Conservation (phyloP, 2,329 filamentous ascomycete genomes). For the Plenodomus tracheiphilus region DNA sequence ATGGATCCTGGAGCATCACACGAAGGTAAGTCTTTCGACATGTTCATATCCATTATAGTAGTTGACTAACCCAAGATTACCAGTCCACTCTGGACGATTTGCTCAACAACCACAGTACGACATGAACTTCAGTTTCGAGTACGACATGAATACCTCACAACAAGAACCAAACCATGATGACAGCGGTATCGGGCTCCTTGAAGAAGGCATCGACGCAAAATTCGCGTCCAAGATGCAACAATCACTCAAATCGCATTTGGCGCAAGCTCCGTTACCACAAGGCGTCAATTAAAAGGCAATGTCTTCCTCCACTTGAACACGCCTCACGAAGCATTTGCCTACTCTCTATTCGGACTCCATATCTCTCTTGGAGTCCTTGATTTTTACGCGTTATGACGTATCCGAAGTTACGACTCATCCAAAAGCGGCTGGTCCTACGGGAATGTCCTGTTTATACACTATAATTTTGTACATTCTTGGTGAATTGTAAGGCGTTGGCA, state of each 20-base stretch:
- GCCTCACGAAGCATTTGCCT: slow-evolving; percentile 1
- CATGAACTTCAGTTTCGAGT: slow-evolving; percentile 40
- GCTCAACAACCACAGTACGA: slow-evolving; percentile 36
- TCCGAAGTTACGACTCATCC: slow-evolving; percentile 39
- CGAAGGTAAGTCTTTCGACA: slow-evolving; percentile 35
- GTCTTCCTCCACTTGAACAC: neutral
- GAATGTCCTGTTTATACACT: slow-evolving; percentile 28
- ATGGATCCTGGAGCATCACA: slow-evolving; percentile 23
- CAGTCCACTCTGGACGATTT: slow-evolving; percentile 41
- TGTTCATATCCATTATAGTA: slow-evolving; percentile 16
- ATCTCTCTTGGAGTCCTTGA: neutral
- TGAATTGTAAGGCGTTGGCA: neutral
- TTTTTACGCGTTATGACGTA: slow-evolving; percentile 19
- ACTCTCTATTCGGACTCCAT: slow-evolving; percentile 4
- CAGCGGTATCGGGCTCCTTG: slow-evolving; percentile 40
- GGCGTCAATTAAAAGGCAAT: slow-evolving; percentile 18
- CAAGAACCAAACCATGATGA: slow-evolving; percentile 40
- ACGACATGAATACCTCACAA: slow-evolving; percentile 36
- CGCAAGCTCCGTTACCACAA: slow-evolving; percentile 25
- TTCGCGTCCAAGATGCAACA: slow-evolving; percentile 30
- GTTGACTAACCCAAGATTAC: slow-evolving; percentile 42
- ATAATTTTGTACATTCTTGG: slow-evolving; percentile 28
- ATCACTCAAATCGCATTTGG: slow-evolving; percentile 25
- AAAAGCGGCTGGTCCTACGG: slow-evolving; percentile 30
- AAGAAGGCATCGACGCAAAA: slow-evolving; percentile 42